These are phyloP conservation scores for Fusarium brachygibbosum DNA, from an alignment of 2,329 filamentous ascomycete species.

Conservation along the genomic window DNA sequence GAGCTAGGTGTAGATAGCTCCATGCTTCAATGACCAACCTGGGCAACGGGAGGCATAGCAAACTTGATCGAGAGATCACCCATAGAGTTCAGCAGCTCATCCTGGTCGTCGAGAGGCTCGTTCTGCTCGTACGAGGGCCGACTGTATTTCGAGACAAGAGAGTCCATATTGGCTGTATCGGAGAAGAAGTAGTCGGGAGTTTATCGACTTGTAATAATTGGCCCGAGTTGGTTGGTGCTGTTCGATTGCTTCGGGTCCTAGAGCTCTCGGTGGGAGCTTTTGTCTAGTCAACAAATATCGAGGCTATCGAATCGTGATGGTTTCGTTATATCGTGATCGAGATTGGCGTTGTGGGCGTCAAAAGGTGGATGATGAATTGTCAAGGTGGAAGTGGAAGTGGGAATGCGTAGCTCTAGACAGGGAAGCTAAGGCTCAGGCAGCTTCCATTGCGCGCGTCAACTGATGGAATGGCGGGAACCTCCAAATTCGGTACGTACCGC, in stretches of 20 bases:
- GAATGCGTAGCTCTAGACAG: constrained; percentile 44
- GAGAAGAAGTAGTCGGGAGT: constrained; percentile 2
- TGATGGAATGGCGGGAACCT: constrained; percentile 17
- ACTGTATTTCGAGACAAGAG: constrained; percentile 92
- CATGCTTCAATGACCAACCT: constrained; percentile 69
- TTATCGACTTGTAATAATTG: constrained; percentile 23
- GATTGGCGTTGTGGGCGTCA: constrained; percentile 20
- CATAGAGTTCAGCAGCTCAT: constrained; percentile 78
- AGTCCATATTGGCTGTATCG: constrained; percentile 76
- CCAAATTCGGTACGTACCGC: constrained; percentile 32
- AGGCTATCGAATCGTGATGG: constrained; percentile 18
- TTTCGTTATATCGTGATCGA: constrained; percentile 32
- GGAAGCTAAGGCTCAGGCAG: constrained; percentile 57
- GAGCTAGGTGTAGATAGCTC: background rate
- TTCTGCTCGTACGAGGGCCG: constrained; percentile 78
- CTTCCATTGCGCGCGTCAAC: constrained; percentile 60
- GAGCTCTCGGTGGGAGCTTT: constrained; percentile 18
- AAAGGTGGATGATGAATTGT: constrained; percentile 19
- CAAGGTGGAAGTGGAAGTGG: constrained; percentile 33
- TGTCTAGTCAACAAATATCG: background rate
- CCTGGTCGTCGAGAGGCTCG: constrained; percentile 78
- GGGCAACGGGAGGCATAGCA: constrained; percentile 90
- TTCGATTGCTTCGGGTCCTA: constrained; percentile 15
- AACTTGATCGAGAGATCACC: constrained; percentile 92
- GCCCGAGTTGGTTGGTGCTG: constrained; percentile 23